Conservation (phyloP, 805 yeast genomes). For the Diddensiella santjacobensis region DNA sequence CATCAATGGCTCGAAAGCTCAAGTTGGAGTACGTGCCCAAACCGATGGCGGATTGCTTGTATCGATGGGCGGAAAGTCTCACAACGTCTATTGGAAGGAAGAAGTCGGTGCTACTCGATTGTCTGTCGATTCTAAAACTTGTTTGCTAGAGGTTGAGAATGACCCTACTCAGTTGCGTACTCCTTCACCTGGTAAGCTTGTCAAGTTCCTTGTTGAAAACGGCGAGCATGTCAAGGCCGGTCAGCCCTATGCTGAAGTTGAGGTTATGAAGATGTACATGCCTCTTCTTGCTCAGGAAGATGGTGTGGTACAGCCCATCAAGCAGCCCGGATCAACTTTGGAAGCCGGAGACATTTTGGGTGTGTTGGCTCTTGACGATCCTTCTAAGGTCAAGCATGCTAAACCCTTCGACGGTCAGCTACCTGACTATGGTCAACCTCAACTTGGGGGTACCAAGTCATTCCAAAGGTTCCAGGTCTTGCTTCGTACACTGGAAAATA, state of each 20-base stretch:
- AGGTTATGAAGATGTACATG: conserved; percentile 99
- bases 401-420: conserved; percentile 90
- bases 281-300: conserved; percentile 91
- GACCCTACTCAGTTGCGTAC: conserved; percentile 98
- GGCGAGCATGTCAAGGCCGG: conserved; percentile 93
- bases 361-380: conserved; percentile 90
- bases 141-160: conserved; percentile 88
- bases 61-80: conserved; percentile 88
- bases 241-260: conserved; percentile 96
- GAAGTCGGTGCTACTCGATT: conserved; percentile 93
- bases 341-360: conserved; percentile 97
- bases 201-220: conserved; percentile 85
- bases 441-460: conserved; percentile 77
- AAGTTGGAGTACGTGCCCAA: conserved; percentile 80
- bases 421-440: conserved; percentile 84
- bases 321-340: conserved; percentile 98
- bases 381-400: conserved; percentile 95
- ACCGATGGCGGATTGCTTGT: conserved; percentile 92
- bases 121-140: conserved; percentile 93
- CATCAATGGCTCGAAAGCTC: conserved; percentile 87
- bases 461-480: conserved; percentile 64
- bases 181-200: conserved; percentile 98
- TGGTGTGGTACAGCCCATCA: conserved; percentile 86
- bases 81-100: conserved; percentile 95
- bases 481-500: conserved; percentile 64